Evolutionary conservation across 1,284 basidiomycete genomes (phyloP).

Genomic region (Ustilago esculenta): DNA sequence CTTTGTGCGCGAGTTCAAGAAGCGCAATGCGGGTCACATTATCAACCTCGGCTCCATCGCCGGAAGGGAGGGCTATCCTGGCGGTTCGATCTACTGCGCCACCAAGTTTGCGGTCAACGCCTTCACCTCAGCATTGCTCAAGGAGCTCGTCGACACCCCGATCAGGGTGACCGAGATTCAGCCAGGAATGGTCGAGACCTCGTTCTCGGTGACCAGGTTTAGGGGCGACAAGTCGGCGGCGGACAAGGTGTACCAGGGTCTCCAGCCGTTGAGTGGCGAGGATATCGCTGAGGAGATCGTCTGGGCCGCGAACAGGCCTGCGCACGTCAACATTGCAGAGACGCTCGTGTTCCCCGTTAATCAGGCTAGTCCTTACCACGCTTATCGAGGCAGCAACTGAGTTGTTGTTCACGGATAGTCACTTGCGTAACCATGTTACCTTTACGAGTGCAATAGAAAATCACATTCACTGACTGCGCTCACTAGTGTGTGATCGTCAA

Average conservation of each 20-base stretch:
- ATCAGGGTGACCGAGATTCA: constrained; percentile 64
- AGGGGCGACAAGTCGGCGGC: constrained; percentile 50
- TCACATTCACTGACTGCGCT: too few relatives aligned
- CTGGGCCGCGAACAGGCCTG: constrained; percentile 82
- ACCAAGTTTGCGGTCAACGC: constrained; percentile 90
- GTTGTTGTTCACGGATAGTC: not conserved
- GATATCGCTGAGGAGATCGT: constrained; percentile 90
- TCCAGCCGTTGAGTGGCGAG: constrained; percentile 58
- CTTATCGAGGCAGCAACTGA: constrained; percentile 33
- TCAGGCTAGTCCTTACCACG: constrained; percentile 62
- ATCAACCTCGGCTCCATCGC: constrained; percentile 96
- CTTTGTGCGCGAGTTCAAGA: constrained; percentile 79
- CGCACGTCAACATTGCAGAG: constrained; percentile 65
- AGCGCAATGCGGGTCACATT: constrained; percentile 84
- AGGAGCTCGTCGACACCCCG: constrained; percentile 85
- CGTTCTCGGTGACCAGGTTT: constrained; percentile 56
- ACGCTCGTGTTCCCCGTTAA: constrained; percentile 59
- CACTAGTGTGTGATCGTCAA: too few relatives aligned
- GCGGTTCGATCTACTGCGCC: constrained; percentile 61
- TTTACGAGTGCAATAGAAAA: too few relatives aligned
- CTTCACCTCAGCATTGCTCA: constrained; percentile 82
- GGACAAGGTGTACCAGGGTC: constrained; percentile 62
- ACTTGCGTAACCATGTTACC: too few relatives aligned
- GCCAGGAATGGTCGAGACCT: constrained; percentile 84
- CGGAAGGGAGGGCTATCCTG: constrained; percentile 85